Evolutionary conservation across 192 early-diverging fungal genomes (phyloP).

Genomic region (Coemansia aciculifera): DNA sequence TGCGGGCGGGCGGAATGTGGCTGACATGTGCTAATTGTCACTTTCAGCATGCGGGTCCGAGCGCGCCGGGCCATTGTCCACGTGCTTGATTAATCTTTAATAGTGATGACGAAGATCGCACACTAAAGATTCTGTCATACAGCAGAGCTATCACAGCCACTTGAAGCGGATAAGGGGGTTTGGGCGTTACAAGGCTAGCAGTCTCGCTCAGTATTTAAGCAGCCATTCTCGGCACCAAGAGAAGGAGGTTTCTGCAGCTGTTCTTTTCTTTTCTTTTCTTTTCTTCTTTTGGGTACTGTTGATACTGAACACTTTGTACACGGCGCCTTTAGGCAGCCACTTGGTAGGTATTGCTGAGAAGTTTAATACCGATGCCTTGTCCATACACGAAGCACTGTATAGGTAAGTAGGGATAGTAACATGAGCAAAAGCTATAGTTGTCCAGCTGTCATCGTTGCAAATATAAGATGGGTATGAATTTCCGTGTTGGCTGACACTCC

Average conservation of each 20-base stretch:
- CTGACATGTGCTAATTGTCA: neutral
- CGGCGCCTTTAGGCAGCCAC: too few species aligned
- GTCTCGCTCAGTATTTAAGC: neutral
- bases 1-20: neutral
- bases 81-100: neutral
- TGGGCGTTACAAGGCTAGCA: neutral
- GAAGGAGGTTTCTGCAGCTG: too few species aligned
- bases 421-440: neutral
- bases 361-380: too few species aligned
- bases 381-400: too few species aligned
- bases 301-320: too few species aligned
- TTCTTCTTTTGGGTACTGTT: too few species aligned
- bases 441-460: neutral
- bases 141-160: neutral
- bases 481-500: neutral
- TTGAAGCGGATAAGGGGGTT: neutral
- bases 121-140: neutral
- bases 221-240: too few species aligned
- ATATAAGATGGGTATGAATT: neutral
- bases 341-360: too few species aligned
- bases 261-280: too few species aligned
- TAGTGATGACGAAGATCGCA: neutral
- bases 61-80: neutral
- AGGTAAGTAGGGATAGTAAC: too few species aligned
- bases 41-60: conserved; percentile 7